Percentiles rank a stretch among this genome's conserved stretches.
These are phyloP conservation scores for Cladosporium oxysporum DNA, from an alignment of 2,329 filamentous ascomycete genomes.

Conservation along the genomic window DNA sequence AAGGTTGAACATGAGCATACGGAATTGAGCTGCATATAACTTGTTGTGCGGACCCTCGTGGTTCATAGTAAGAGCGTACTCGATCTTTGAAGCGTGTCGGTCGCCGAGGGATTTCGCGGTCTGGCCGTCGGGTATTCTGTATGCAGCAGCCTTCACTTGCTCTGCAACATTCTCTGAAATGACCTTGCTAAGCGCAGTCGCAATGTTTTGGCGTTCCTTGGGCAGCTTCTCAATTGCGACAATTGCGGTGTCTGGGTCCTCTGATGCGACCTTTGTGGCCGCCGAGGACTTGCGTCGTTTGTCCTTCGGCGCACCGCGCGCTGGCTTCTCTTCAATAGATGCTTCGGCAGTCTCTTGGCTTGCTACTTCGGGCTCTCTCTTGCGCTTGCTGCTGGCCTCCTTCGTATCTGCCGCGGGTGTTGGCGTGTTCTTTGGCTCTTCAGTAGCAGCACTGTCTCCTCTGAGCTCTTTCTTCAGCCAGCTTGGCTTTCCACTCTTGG, in stretches of 20 bases:
- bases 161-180: slow-evolving; percentile 66
- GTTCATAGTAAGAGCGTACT: slow-evolving; percentile 64
- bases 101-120: slow-evolving; percentile 67
- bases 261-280: slow-evolving; percentile 18
- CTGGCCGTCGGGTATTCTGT: slow-evolving; percentile 63
- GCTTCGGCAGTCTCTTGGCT: slow-evolving; percentile 20
- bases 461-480: slow-evolving; percentile 37
- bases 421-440: slow-evolving; percentile 37
- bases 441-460: slow-evolving; percentile 30
- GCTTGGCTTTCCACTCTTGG: slow-evolving; percentile 41
- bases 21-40: slow-evolving; percentile 65
- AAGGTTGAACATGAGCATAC: slow-evolving; percentile 79
- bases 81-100: slow-evolving; percentile 74
- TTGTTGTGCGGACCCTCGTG: slow-evolving; percentile 55
- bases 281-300: slow-evolving; percentile 41
- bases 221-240: slow-evolving; percentile 55
- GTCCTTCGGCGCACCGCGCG: slow-evolving; percentile 30
- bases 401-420: slow-evolving; percentile 15
- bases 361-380: slow-evolving; percentile 26
- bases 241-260: slow-evolving; percentile 37
- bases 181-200: slow-evolving; percentile 69
- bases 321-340: slow-evolving; percentile 25
- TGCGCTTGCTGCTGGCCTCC: slow-evolving; percentile 36
- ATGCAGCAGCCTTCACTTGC: slow-evolving; percentile 65
- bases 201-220: slow-evolving; percentile 67